phyloP scores from a whole-genome alignment of 768 basidiomycete species.

The Amanita pallidorosea region DNA sequence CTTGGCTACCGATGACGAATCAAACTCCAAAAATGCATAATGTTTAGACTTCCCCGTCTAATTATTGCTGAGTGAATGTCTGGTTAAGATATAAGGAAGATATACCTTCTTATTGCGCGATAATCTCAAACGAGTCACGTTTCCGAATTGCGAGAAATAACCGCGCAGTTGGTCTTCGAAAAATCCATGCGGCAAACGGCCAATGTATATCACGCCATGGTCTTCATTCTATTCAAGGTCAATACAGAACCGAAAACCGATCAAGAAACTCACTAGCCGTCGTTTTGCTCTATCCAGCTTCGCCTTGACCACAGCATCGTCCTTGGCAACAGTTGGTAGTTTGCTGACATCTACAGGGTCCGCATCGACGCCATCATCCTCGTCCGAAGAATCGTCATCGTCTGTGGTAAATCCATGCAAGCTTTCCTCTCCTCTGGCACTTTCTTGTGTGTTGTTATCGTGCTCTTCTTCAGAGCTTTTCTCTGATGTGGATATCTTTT shows the following conservation, averaged over 20 bases:
- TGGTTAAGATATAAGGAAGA: background rate
- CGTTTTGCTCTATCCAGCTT: slow-evolving; percentile 50
- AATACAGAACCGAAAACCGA: background rate
- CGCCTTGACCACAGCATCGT: slow-evolving; percentile 68
- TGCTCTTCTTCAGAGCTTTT: background rate
- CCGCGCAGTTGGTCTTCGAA: slow-evolving; percentile 89
- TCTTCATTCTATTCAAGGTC: slow-evolving; percentile 33
- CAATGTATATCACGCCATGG: slow-evolving; percentile 79
- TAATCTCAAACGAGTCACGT: slow-evolving; percentile 76
- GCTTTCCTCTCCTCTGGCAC: slow-evolving; percentile 27
- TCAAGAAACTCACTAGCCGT: slow-evolving; percentile 46
- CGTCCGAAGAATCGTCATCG: slow-evolving; percentile 72
- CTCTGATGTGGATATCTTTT: background rate
- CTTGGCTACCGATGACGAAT: slow-evolving; percentile 77
- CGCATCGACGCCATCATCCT: slow-evolving; percentile 47
- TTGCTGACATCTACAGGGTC: slow-evolving; percentile 18
- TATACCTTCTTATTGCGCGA: slow-evolving; percentile 88
- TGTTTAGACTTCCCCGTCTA: slow-evolving; percentile 96
- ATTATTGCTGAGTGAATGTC: slow-evolving; percentile 1
- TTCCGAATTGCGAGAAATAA: slow-evolving; percentile 94
- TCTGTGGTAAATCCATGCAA: slow-evolving; percentile 72
- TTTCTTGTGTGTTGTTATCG: slow-evolving; percentile 7
- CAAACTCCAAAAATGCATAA: slow-evolving; percentile 94
- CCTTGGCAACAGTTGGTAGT: slow-evolving; percentile 82
- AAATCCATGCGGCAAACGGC: slow-evolving; percentile 93